These are phyloP conservation scores for Sordariomycetes sp. DNA, from an alignment of 2,329 filamentous ascomycete genomes.

Conservation along the genomic window DNA sequence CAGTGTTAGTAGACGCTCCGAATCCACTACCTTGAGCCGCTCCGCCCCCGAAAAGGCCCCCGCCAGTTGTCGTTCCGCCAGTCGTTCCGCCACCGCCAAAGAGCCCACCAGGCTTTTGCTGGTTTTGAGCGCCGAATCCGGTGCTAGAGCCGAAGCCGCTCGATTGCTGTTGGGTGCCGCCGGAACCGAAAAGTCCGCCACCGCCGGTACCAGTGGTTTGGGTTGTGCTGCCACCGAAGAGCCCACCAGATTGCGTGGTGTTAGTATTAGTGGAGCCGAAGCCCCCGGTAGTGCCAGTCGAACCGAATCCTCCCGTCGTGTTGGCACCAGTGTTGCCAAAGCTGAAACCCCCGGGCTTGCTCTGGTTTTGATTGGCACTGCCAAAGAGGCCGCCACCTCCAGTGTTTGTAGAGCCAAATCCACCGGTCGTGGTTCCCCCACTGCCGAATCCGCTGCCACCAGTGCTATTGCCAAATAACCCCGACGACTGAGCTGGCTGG, in stretches of 20 bases:
- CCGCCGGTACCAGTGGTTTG: constrained; percentile 15
- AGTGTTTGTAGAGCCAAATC: constrained; percentile 8
- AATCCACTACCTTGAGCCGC: constrained; percentile 22
- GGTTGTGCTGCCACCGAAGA: constrained; percentile 15
- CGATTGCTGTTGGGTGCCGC: constrained; percentile 9
- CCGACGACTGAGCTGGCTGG: constrained; percentile 13
- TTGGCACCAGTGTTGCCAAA: constrained; percentile 25
- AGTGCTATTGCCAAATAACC: constrained; percentile 21
- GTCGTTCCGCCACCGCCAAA: constrained; percentile 11
- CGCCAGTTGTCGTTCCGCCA: constrained; percentile 14
- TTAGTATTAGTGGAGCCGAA: constrained; percentile 17
- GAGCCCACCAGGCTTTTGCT: constrained; percentile 11
- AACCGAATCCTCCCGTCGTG: constrained; percentile 12
- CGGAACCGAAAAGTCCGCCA: constrained; percentile 25
- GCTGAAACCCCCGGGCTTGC: constrained; percentile 23
- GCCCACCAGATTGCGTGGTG: constrained; percentile 13
- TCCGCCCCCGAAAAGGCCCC: constrained; percentile 20
- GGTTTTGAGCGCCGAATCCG: constrained; percentile 4
- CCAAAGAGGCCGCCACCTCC: constrained; percentile 29
- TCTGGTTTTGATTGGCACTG: constrained; percentile 17
- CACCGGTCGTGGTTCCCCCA: constrained; percentile 13
- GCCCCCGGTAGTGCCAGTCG: constrained; percentile 20
- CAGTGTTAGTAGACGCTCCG: constrained; percentile 12
- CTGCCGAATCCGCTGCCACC: constrained; percentile 27
- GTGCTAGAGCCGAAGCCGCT: constrained; percentile 9